Evolutionary conservation across 164 flowering plant species (phyloP), one percentile per base, ranked within the genome.

Genomic region (Nelumbo lutea): DNA sequence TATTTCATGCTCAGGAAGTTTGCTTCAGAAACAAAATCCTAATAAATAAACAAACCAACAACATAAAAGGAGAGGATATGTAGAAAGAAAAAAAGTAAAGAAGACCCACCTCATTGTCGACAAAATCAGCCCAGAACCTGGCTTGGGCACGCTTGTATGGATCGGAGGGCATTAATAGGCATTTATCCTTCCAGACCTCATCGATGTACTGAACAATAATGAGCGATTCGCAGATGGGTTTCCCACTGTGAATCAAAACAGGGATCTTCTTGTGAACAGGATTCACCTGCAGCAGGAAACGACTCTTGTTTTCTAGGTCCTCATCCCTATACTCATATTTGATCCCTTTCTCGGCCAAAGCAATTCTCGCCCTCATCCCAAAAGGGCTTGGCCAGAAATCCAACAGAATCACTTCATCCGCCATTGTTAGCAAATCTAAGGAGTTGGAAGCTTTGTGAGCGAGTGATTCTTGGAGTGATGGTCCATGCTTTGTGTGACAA

Each of bases 201-300:
- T 47, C 42, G 11, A 65, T 65, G 11, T 65, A 65, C 51, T 65
- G 14, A 40, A 65, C n/a, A 2, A 65, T 51, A 44, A 65, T 65
- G 67, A 65, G 57, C 4, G 67, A 65, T 7, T 65, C 67, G 43
- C 50, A 51, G 9, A 65, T 46, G 42, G 67, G 67, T 6, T 65
- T 65, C 43, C 67, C 48, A 4, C 1, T 59, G n/a, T 59, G 1
- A 6, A 59, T 6, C 38, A 59, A 38, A 7, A n/a, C n/a, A n/a
- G 60, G 59, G 5, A 66, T 53, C 55, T 43, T 53, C 60, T 66
- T 66, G 40, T 66, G 59, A 14, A 66, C 13, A 6, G 68, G 68
- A 42, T 66, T 66, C 9, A 11, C 9, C 55, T 66, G 41, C 40
- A 66, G 68, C 0, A 66, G 60, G 5, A 66, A 39, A 3, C 27